Evolutionary conservation across 257 asterid species (phyloP).

Genomic region (Penstemon eatonii): DNA sequence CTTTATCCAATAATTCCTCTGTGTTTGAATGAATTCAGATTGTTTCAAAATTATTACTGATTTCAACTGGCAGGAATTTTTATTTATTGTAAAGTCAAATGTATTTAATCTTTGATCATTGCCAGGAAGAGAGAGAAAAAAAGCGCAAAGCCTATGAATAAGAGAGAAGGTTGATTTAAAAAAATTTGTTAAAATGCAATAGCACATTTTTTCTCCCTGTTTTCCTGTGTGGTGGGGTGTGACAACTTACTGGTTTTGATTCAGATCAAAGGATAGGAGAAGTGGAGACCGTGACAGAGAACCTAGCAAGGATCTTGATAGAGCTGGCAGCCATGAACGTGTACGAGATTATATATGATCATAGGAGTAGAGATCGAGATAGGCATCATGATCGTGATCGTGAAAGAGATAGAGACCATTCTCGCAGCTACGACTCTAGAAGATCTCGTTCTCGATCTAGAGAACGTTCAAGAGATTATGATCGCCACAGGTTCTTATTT

Average conservation of each 20-base stretch:
- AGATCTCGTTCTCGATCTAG: conserved; percentile 86
- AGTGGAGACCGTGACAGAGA: conserved; percentile 72
- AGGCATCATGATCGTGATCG: conserved; percentile 44
- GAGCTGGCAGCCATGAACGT: conserved; percentile 58
- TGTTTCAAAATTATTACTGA: neutral
- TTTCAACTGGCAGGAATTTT: neutral
- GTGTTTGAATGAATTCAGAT: neutral
- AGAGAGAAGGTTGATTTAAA: conserved; percentile 60
- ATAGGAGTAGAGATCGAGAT: conserved; percentile 68
- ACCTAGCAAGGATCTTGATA: conserved; percentile 69
- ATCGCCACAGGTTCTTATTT: conserved; percentile 71
- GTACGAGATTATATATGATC: conserved; percentile 68
- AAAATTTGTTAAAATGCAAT: neutral
- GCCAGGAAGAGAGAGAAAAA: conserved; percentile 81
- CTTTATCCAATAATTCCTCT: too few relatives aligned
- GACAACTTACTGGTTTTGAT: conserved; percentile 6
- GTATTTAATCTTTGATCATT: conserved; percentile 33
- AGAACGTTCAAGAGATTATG: conserved; percentile 87
- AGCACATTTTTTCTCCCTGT: neutral
- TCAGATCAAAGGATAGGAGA: conserved; percentile 70
- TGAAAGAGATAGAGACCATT: conserved; percentile 62
- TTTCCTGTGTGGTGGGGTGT: conserved; percentile 15
- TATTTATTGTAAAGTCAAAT: conserved; percentile 6
- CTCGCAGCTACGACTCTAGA: conserved; percentile 75
- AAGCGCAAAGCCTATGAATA: conserved; percentile 79